Conservation (phyloP, 2,329 filamentous ascomycete genomes). For the Penicillium crustosum region DNA sequence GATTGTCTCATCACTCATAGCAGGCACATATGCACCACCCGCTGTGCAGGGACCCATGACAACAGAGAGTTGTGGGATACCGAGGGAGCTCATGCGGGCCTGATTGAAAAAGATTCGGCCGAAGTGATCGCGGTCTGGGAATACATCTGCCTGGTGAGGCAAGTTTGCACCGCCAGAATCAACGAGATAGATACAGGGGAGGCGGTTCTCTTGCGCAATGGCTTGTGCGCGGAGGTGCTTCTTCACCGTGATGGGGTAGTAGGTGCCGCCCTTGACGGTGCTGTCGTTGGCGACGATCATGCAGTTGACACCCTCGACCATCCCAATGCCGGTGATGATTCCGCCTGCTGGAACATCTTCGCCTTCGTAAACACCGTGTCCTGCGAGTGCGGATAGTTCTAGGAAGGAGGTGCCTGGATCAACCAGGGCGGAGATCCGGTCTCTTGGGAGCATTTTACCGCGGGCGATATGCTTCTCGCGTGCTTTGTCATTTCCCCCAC, state of each 20-base stretch:
- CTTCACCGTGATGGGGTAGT: slow-evolving; percentile 96
- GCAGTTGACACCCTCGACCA: slow-evolving; percentile 85
- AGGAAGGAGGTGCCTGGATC: slow-evolving; percentile 89
- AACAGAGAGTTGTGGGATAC: slow-evolving; percentile 89
- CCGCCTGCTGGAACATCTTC: slow-evolving; percentile 87
- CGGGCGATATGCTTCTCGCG: slow-evolving; percentile 81
- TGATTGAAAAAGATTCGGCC: slow-evolving; percentile 98
- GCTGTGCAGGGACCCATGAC: slow-evolving; percentile 98
- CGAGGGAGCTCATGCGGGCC: slow-evolving; percentile 82
- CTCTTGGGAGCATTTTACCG: slow-evolving; percentile 91
- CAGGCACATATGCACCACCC: slow-evolving; percentile 91
- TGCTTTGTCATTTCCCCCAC: slow-evolving; percentile 78
- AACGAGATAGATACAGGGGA: slow-evolving; percentile 89
- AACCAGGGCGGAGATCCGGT: slow-evolving; percentile 81
- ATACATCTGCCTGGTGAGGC: slow-evolving; percentile 91
- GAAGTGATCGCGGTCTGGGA: slow-evolving; percentile 92
- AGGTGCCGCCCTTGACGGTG: slow-evolving; percentile 95
- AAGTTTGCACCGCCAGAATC: slow-evolving; percentile 95
- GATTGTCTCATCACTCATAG: slow-evolving; percentile 97
- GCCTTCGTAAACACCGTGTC: slow-evolving; percentile 78
- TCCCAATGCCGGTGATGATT: slow-evolving; percentile 88
- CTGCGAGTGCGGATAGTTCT: slow-evolving; percentile 90
- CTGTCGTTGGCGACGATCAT: slow-evolving; percentile 95
- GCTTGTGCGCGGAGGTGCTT: slow-evolving; percentile 93
- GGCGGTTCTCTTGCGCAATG: slow-evolving; percentile 80